Evolutionary conservation across 352 stramenopile genomes (phyloP), one percentile per base, ranked within the genome.

Genomic region (Phytopythium sindhum): DNA sequence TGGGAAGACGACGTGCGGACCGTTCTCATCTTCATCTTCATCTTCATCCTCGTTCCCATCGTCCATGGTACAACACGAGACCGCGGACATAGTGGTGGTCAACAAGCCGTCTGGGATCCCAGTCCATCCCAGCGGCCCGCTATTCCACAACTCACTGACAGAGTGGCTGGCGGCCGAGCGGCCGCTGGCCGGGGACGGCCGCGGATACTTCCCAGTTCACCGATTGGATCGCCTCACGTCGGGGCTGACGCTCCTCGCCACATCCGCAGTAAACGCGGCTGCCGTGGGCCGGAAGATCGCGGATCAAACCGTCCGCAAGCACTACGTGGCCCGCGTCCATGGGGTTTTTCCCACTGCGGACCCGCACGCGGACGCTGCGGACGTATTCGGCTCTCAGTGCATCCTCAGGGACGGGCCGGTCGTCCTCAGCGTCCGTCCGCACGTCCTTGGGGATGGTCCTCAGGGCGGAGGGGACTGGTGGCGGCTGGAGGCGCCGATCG

Each of bases 211-310:
- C 45, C 74, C 91, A 11, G 90, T 98, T 47, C 93, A 99, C 78
- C 93, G 96, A 24, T 70, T 99, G 21, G 96, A 99, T 81, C 82
- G 93, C 58, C 71, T 99, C 14, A 99, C 96, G 24, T 98, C 90
- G 0, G 82, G 82, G 5, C 63, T 91, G 28, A 45, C 89, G 33
- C 58, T 91, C 19, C 68, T 91, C 10, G 74, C 77, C 62, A 91
- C 87, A 47, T 73, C 70, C 2, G 9, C 70, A 4, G 60, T 65
- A 17, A 85, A 73, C 41, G 83, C 83, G 24, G 70, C 73, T 4
- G 62, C 60, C 56, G 58, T 91, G 10, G 78, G 67, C 23, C 58
- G 69, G 19, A 74, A 84, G 35, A 72, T 89, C 29, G 61, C 61
- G 15, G 68, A 45, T 47, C 72, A 78, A 0, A 58, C 39, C 1